Conservation (phyloP, 495 filamentous ascomycete species). For the Neurospora sp. region DNA sequence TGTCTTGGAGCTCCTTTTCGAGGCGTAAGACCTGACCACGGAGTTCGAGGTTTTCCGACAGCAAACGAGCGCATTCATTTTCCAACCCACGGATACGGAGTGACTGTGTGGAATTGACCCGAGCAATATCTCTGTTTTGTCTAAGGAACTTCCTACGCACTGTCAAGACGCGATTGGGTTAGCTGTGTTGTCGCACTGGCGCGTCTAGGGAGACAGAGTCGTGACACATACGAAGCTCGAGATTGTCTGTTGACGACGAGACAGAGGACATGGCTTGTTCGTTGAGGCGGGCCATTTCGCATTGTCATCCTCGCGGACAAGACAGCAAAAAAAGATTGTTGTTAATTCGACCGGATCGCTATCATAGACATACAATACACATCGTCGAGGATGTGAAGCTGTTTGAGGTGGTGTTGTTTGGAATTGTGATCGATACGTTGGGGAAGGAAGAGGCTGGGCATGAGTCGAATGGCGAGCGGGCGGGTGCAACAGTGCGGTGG, state of each 20-base stretch:
- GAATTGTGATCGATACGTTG: background rate
- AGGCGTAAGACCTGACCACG: constrained; percentile 68
- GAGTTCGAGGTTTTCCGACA: constrained; percentile 80
- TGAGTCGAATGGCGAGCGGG: background rate
- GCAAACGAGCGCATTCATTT: constrained; percentile 68
- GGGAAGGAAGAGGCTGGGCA: background rate
- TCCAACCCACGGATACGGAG: constrained; percentile 81
- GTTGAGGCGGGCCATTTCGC: constrained; percentile 83
- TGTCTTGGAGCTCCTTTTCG: constrained; percentile 52
- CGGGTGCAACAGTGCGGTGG: background rate
- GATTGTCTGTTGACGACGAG: constrained; percentile 41
- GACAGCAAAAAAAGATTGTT: background rate
- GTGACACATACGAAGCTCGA: constrained; percentile 65
- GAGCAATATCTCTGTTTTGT: constrained; percentile 90
- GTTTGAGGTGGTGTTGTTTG: background rate
- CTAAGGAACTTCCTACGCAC: constrained; percentile 80
- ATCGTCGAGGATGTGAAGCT: background rate
- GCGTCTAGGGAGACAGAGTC: background rate
- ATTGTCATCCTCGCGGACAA: constrained; percentile 11
- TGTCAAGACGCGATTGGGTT: constrained; percentile 20
- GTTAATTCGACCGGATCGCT: background rate
- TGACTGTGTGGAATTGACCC: constrained; percentile 83
- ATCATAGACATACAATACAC: background rate
- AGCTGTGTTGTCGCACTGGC: background rate
- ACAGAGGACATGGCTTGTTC: constrained; percentile 52